Conservation (phyloP, 2,329 filamentous ascomycete species). For the Fusarium mundagurra region DNA sequence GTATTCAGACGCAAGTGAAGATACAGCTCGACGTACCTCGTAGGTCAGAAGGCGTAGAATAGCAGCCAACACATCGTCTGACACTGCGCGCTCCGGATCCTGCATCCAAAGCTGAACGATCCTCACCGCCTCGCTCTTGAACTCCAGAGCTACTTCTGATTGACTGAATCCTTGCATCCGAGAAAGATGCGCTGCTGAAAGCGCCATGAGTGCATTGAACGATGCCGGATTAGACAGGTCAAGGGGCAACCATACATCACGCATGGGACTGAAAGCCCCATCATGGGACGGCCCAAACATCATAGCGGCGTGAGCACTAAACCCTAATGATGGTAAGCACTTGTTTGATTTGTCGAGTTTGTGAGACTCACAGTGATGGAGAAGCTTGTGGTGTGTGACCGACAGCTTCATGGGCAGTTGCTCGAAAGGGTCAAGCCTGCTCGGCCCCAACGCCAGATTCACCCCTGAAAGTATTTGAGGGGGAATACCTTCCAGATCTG, state of each 20-base stretch:
- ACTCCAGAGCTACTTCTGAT: conserved; percentile 43
- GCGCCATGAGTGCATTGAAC: conserved; percentile 54
- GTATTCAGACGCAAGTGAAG: background rate
- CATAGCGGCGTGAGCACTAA: conserved; percentile 42
- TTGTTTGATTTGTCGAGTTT: background rate
- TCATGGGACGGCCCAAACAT: conserved; percentile 40
- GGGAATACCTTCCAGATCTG: background rate
- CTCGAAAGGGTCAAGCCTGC: conserved; percentile 7
- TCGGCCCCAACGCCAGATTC: background rate
- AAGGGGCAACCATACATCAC: conserved; percentile 52
- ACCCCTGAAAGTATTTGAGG: background rate
- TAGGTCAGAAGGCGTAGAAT: background rate
- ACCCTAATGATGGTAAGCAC: background rate
- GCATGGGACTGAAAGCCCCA: conserved; percentile 50
- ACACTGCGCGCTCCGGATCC: conserved; percentile 43
- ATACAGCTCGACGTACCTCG: background rate
- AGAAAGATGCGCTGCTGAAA: conserved; percentile 51
- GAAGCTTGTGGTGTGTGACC: background rate
- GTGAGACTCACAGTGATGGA: background rate
- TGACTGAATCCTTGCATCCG: conserved; percentile 44
- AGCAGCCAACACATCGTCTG: conserved; percentile 41
- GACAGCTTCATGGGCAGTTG: background rate
- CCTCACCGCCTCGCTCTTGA: conserved; percentile 49
- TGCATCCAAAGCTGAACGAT: conserved; percentile 48
- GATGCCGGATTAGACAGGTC: conserved; percentile 53